Base-by-base conservation (phyloP, 345 rosid genomes). In the Aquilaria malaccensis region DNA sequence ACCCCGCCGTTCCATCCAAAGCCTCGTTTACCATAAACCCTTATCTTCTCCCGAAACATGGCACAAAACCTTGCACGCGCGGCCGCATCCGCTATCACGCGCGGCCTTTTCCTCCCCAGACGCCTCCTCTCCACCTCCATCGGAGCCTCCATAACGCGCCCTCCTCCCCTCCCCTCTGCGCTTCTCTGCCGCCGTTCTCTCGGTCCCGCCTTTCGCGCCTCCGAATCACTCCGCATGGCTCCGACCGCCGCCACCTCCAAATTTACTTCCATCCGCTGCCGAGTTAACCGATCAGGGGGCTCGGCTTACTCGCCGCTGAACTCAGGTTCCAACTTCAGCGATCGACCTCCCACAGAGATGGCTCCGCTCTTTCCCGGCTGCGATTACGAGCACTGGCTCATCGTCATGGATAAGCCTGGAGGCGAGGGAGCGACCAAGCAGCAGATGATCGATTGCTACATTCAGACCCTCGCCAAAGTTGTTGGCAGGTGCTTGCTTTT, bases 361-460 rank as follows among this genome's bases (percentile, higher is more conserved):
- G 85, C 95, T 3, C 96, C 96, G 10, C 87, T 91, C 58, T 95
- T 95, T 50, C 93, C 96, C 0, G 98, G 97, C 0, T 91, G 97
- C 57, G 99, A 95, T 53, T 95, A 91, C 58, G 77, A 86, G 70
- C 99, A 91, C 76, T 94, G 97, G 97, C 97, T 94, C 48, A 94
- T 88, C 55, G 91, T 95, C 31, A 95, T 91, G 87, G 96, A 95
- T 56, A 88, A 91, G 69, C 95, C 96, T 7, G 95, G 97, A 3
- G 95, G 96, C 2, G 96, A 91, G 50, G 86, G 82, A 0, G 95
- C 96, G 12, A 79, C 81, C 29, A 91, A 95, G 76, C 89, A 95
- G 82, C 86, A 91, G 71, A 95, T 95, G 97, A 86, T 91, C 47
- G 99, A 95, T 65, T 83, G 89, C 30, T 95, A 95, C 37, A 33